Percentiles rank a stretch among this genome's conserved stretches.
Conservation (phyloP, 2,329 filamentous ascomycete species). For the Aspergillus pseudonomiae region DNA sequence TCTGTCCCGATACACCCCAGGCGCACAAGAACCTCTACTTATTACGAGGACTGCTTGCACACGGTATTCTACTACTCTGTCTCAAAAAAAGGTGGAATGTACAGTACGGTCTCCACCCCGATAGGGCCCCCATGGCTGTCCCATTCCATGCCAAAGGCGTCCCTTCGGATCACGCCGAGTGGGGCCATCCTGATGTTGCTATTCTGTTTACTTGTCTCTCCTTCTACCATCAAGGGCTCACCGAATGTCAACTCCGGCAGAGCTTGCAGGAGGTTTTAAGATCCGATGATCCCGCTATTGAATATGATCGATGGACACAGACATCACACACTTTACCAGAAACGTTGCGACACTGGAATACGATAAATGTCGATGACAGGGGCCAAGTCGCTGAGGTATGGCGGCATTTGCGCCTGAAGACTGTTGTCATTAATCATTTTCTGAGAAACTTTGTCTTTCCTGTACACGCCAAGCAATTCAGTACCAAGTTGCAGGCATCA, state of each 20-base stretch:
- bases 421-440: constrained; percentile 61
- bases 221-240: constrained; percentile 68
- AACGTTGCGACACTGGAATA: constrained; percentile 55
- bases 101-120: constrained; percentile 62
- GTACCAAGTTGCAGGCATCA: constrained; percentile 64
- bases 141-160: constrained; percentile 69
- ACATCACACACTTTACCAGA: constrained; percentile 47
- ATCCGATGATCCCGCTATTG: constrained; percentile 58
- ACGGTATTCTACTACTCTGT: constrained; percentile 61
- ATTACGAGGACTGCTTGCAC: constrained; percentile 64
- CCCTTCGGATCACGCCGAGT: constrained; percentile 66
- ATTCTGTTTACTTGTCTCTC: constrained; percentile 67
- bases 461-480: constrained; percentile 65
- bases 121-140: constrained; percentile 57
- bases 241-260: constrained; percentile 51
- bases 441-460: constrained; percentile 68
- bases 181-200: constrained; percentile 68
- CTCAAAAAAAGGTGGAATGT: constrained; percentile 70
- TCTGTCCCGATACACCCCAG: constrained; percentile 38
- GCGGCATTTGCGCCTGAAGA: constrained; percentile 51
- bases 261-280: constrained; percentile 55
- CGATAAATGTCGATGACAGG: constrained; percentile 63
- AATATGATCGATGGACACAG: constrained; percentile 58
- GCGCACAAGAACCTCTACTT: constrained; percentile 52
- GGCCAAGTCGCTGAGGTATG: constrained; percentile 57